Evolutionary conservation across 202 grass and related monocot genomes (phyloP), one percentile per base, ranked within the genome.

Genomic region (Hordeum pubiflorum): DNA sequence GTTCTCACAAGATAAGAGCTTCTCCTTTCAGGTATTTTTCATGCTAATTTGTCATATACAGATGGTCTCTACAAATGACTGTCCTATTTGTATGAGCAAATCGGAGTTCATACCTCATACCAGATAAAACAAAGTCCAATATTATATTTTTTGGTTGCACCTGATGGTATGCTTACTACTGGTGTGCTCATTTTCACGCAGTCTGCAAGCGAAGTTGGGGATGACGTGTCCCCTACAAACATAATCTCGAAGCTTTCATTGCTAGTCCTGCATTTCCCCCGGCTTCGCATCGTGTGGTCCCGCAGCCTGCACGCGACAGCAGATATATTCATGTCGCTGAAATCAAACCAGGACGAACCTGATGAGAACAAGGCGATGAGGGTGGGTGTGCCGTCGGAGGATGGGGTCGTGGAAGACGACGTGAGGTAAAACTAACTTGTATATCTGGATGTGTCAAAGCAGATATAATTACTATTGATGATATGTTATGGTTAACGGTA

Each of bases 271-370:
- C 95, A 97, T 93, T 97, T 97, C 69, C 95, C 95, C 84, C 86
- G 95, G 38, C 83, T 94, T 21, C 86, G 95, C 69, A 89, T 97
- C 20, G 84, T 97, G 31, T 97, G 95, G 92, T 97, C 95, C 17
- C 88, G 95, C 48, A 97, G 88, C 77, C 65, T 97, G 82, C 92
- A 94, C 70, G 95, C 92, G 10, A 97, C 95, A 7, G 92, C 92
- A 0, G 86, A 94, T 56, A 94, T 94, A 82, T 97, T 97, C 84
- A 59, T 86, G 74, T 97, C 95, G 18, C 86, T 97, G 9, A 97
- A 98, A 87, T 69, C 83, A 83, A 98, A 94, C 63, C 95, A 98
- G 88, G 95, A 98, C 75, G 95, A 98, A 89, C 92, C 95, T 67
- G 95, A 98, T 29, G 92, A 98, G 80, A 89, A 57, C 85, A 98